Evolutionary conservation across 257 asterid species (phyloP), one percentile per base, ranked within the genome.

Genomic region (Solanum virginianum): DNA sequence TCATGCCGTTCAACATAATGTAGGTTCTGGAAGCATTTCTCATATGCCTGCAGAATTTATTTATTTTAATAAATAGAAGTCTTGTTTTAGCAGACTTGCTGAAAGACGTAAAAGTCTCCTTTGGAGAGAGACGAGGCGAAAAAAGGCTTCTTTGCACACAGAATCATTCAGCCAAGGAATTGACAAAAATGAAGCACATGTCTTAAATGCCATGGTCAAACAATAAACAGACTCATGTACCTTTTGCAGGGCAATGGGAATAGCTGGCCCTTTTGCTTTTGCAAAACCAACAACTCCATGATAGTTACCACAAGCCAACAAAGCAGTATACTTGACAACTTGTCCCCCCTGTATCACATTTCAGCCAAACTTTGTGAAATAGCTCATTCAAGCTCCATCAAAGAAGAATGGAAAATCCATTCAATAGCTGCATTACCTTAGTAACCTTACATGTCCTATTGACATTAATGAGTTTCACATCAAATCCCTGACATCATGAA

Each of bases 261-360:
- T 86, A 65, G 95, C 86, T 51, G 97, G 95, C 88, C 97, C 98
- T 91, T 95, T 96, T 59, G 98, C 98, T 91, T 91, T 96, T 84
- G 98, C 99, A 87, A 88, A 95, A 85, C 99, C 99, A 89, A 96
- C 91, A 75, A 95, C 95, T 45, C 98, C 99, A 22, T 94, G 90
- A 91, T 95, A 95, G 90, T 96, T 96, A 77, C 99, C 99, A 90
- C 99, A 96, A 80, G 95, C 99, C 57, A 96, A 89, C 91, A 94
- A 90, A 32, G 96, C 98, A 89, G 97, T 92, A 88, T 93, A 95
- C 90, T 93, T 96, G 77, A 89, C 75, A 71, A 94, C 94, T 94
- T 91, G 97, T 63, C 98, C 97, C 57, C 99, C 99, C 98, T 95
- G 92, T 80, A 54, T 18, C 70, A 79, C 16, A 59, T 70, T 47